Conservation (phyloP, 1,284 basidiomycete genomes). For the Exobasidium cylindrosporum region DNA sequence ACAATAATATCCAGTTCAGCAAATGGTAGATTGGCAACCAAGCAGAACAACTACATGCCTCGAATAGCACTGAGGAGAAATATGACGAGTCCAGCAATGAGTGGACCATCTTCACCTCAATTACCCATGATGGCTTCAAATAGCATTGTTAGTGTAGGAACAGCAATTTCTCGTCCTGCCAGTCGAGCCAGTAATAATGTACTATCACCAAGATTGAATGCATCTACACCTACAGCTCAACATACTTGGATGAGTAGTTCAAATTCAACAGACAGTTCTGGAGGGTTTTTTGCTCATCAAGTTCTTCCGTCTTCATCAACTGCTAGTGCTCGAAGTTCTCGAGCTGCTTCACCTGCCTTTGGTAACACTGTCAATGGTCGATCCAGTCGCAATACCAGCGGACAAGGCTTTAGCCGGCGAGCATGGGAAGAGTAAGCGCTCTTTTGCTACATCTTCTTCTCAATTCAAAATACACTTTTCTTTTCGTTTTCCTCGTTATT, state of each 20-base stretch:
- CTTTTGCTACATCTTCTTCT: not conserved
- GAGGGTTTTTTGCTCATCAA: not conserved
- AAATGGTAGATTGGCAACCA: not conserved
- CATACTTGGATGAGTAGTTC: not conserved
- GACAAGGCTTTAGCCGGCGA: not conserved
- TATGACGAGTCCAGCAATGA: not conserved
- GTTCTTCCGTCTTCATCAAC: not conserved
- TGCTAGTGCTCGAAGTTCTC: slow-evolving; percentile 7
- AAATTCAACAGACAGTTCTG: not conserved
- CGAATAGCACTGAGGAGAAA: not conserved
- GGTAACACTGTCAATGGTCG: not conserved
- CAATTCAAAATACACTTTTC: no score
- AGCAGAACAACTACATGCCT: slow-evolving; percentile 6
- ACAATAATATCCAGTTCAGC: not conserved
- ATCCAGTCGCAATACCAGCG: not conserved
- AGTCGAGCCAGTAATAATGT: not conserved
- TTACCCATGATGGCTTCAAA: not conserved
- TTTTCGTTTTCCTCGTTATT: no score
- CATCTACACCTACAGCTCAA: not conserved
- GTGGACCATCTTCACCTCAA: not conserved
- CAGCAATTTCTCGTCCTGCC: slow-evolving; percentile 2
- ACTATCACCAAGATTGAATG: not conserved
- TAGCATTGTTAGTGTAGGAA: not conserved
- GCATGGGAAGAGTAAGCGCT: slow-evolving; percentile 1
- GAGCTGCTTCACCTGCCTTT: slow-evolving; percentile 9